A percentile compares a stretch with the other conserved stretches of the same genome.
Conservation (phyloP, 2,329 filamentous ascomycete species). For the Fusarium tanahbumbuense region DNA sequence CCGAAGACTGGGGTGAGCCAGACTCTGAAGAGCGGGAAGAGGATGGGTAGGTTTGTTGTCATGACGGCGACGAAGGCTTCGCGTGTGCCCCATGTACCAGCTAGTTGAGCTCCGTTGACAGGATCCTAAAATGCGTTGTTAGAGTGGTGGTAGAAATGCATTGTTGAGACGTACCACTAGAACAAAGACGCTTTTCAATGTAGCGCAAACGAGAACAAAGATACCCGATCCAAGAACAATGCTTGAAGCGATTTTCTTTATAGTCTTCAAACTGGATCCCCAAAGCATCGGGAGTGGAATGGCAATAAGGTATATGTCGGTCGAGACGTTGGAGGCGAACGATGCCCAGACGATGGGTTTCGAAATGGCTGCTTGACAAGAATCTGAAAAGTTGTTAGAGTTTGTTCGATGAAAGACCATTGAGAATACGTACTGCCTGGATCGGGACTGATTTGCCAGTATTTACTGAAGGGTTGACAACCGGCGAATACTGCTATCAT, state of each 20-base stretch:
- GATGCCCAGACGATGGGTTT: constrained; percentile 62
- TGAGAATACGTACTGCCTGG: constrained; percentile 60
- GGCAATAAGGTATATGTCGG: constrained; percentile 67
- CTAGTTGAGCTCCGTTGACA: constrained; percentile 52
- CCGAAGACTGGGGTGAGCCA: constrained; percentile 52
- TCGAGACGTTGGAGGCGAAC: constrained; percentile 62
- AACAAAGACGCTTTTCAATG: constrained; percentile 54
- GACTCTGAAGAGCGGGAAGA: constrained; percentile 57
- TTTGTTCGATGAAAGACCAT: rapidly evolving
- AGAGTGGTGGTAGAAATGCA: background rate
- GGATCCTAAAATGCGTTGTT: constrained; percentile 47
- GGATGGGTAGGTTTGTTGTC: constrained; percentile 55
- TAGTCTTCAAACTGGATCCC: constrained; percentile 48
- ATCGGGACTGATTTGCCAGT: constrained; percentile 70
- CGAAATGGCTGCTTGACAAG: constrained; percentile 61
- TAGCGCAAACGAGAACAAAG: constrained; percentile 54
- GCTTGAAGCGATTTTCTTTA: constrained; percentile 54
- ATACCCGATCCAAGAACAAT: constrained; percentile 55
- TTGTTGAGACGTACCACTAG: constrained; percentile 45
- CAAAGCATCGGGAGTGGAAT: constrained; percentile 66
- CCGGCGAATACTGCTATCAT: constrained; percentile 62
- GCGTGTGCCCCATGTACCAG: constrained; percentile 54
- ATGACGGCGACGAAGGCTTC: constrained; percentile 57
- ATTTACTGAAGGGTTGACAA: constrained; percentile 62
- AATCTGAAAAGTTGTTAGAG: constrained; percentile 47